A percentile compares a stretch with the other conserved stretches of the same genome.
phyloP scores from a whole-genome alignment of 768 basidiomycete genomes.

The Wakefieldia striispora region DNA sequence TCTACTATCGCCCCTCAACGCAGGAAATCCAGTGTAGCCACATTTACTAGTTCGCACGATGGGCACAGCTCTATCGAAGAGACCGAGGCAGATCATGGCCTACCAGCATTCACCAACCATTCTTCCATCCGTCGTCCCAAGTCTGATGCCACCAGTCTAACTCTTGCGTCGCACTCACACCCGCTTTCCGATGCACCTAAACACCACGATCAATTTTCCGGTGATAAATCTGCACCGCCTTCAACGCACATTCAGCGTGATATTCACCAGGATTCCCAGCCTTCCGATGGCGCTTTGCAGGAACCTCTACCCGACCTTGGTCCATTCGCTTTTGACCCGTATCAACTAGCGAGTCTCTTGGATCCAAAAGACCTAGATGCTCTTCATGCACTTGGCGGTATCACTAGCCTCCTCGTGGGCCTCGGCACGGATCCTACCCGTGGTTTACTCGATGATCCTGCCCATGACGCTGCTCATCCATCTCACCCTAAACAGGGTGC shows the following conservation, averaged over 20 bases:
- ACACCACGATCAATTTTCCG: conserved; percentile 5
- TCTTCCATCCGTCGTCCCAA: conserved; percentile 34
- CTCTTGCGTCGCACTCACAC: conserved; percentile 36
- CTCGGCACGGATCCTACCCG: conserved; percentile 63
- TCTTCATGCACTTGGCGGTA: conserved; percentile 71
- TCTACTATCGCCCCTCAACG: conserved; percentile 40
- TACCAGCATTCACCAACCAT: conserved; percentile 25
- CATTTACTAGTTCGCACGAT: conserved; percentile 45
- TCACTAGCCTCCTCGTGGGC: conserved; percentile 59
- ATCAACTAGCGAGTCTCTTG: conserved; percentile 76
- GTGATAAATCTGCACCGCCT: conserved; percentile 9
- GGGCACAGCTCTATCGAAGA: conserved; percentile 38
- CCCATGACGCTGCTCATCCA: neutral
- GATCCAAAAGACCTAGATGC: conserved; percentile 81
- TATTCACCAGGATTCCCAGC: conserved; percentile 21
- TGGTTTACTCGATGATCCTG: conserved; percentile 37
- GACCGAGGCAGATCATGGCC: conserved; percentile 48
- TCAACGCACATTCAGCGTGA: conserved; percentile 24
- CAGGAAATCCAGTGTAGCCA: conserved; percentile 59
- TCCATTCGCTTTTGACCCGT: conserved; percentile 75
- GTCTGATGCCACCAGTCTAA: conserved; percentile 34
- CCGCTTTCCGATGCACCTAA: conserved; percentile 38
- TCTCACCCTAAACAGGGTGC: conserved; percentile 25
- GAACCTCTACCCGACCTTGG: conserved; percentile 52
- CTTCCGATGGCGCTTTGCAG: conserved; percentile 28